Percentiles rank a stretch among this genome's conserved stretches.
phyloP scores from a whole-genome alignment of 2,329 filamentous ascomycete species.

The Anthostomella pinea region DNA sequence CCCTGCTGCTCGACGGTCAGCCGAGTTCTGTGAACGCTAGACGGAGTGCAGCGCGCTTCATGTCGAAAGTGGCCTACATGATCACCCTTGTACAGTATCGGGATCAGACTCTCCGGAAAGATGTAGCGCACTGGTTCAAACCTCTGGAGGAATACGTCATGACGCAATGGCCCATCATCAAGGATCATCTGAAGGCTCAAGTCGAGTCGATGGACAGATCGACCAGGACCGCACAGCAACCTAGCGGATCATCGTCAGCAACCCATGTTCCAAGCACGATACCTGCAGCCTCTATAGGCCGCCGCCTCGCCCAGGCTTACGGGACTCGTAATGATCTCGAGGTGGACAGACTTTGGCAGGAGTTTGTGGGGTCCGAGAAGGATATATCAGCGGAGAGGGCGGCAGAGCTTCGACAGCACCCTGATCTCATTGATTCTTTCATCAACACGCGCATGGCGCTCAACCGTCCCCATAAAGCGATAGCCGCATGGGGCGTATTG shows the following conservation, averaged over 20 bases:
- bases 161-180: slow-evolving; percentile 27
- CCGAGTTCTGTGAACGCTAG: slow-evolving; percentile 19
- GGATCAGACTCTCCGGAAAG: slow-evolving; percentile 12
- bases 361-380: slow-evolving; percentile 18
- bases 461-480: slow-evolving; percentile 27
- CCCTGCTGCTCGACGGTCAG: slow-evolving; percentile 34
- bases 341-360: slow-evolving; percentile 26
- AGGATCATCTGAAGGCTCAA: slow-evolving; percentile 13
- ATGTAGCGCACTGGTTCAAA: slow-evolving; percentile 18
- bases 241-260: not conserved
- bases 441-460: slow-evolving; percentile 27
- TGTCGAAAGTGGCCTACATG: slow-evolving; percentile 24
- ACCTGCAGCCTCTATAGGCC: slow-evolving; percentile 4
- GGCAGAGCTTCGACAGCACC: slow-evolving; percentile 17
- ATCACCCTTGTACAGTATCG: slow-evolving; percentile 21
- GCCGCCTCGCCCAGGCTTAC: slow-evolving; percentile 16
- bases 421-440: slow-evolving; percentile 28
- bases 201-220: slow-evolving; percentile 2
- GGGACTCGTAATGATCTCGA: slow-evolving; percentile 14
- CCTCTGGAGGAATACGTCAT: slow-evolving; percentile 24
- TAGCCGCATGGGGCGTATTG: slow-evolving; percentile 27
- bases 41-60: slow-evolving; percentile 23
- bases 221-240: not conserved
- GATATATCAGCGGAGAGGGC: slow-evolving; percentile 17
- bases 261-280: not conserved